These are phyloP conservation scores for Helminthosporium solani DNA, from an alignment of 2,329 filamentous ascomycete species.

Conservation along the genomic window DNA sequence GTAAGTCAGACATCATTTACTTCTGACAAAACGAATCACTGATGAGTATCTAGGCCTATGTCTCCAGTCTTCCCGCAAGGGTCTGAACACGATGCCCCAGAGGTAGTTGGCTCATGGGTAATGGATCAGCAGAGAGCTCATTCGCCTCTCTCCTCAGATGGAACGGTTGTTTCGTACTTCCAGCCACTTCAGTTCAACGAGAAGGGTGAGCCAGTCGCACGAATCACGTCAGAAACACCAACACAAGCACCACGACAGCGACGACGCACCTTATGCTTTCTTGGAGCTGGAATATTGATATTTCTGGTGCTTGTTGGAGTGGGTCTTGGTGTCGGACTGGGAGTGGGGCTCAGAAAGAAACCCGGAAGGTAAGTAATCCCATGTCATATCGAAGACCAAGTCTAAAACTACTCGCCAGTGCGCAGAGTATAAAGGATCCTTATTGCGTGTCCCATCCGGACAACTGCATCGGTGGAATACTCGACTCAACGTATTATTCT, in stretches of 20 bases:
- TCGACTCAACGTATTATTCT: slow-evolving; percentile 42
- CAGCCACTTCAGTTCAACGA: slow-evolving; percentile 14
- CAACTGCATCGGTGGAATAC: slow-evolving; percentile 42
- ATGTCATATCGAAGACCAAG: neutral
- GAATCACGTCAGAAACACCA: slow-evolving; percentile 6
- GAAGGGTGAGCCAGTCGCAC: slow-evolving; percentile 8
- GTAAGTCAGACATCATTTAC: too few species aligned
- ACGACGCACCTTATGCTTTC: slow-evolving; percentile 11
- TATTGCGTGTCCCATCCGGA: slow-evolving; percentile 31
- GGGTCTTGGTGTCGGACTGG: slow-evolving; percentile 34
- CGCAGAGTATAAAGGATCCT: slow-evolving; percentile 15
- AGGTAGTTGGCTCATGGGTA: slow-evolving; percentile 13
- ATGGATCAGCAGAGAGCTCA: slow-evolving; percentile 3
- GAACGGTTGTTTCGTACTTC: slow-evolving; percentile 15
- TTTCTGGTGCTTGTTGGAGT: slow-evolving; percentile 26
- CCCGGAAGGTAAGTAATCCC: slow-evolving; percentile 9
- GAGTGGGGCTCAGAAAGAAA: slow-evolving; percentile 9
- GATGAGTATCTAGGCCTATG: too few species aligned
- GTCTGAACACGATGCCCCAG: slow-evolving; percentile 13
- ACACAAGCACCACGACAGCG: slow-evolving; percentile 4
- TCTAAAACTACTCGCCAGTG: slow-evolving; percentile 1
- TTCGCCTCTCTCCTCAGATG: slow-evolving; percentile 14
- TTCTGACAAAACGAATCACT: too few species aligned
- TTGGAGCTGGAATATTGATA: slow-evolving; percentile 17
- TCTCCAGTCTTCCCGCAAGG: too few species aligned